phyloP scores from a whole-genome alignment of 1,284 basidiomycete genomes.

The Leucoagaricus sp. region DNA sequence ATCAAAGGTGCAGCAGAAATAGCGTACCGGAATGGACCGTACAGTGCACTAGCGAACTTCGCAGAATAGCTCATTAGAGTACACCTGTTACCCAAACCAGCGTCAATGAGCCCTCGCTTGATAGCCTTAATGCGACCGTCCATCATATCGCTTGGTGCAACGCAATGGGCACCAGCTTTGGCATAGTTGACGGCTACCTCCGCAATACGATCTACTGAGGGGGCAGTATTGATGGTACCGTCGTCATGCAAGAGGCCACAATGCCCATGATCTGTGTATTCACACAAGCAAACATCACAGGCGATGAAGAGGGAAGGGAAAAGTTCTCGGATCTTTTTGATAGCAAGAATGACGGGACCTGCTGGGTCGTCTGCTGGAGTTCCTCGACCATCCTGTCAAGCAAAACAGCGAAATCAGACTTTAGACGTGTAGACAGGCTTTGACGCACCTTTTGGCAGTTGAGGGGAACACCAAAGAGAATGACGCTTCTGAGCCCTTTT shows the following conservation, averaged over 20 bases:
- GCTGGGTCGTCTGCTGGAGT: constrained; percentile 87
- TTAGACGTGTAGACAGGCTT: no score
- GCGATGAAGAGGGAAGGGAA: constrained; percentile 90
- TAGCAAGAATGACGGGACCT: constrained; percentile 93
- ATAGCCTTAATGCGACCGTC: constrained; percentile 93
- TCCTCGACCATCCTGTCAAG: constrained; percentile 85
- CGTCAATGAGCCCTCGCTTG: constrained; percentile 83
- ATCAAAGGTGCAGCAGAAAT: neutral
- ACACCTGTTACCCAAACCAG: constrained; percentile 83
- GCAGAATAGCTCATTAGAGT: constrained; percentile 98
- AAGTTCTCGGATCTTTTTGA: constrained; percentile 73
- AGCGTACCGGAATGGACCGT: constrained; percentile 92
- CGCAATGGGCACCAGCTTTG: constrained; percentile 93
- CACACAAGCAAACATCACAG: constrained; percentile 98
- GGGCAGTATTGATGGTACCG: constrained; percentile 73
- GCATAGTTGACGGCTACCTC: constrained; percentile 95
- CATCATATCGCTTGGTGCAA: constrained; percentile 99
- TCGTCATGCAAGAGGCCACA: constrained; percentile 84
- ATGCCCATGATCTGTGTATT: constrained; percentile 98
- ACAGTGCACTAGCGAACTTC: constrained; percentile 96
- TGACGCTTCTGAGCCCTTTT: constrained; percentile 91
- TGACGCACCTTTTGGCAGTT: constrained; percentile 81
- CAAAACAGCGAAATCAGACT: no score
- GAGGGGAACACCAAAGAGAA: constrained; percentile 95
- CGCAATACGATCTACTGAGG: constrained; percentile 85